These are phyloP conservation scores for Blastomyces percursus DNA, from an alignment of 2,329 filamentous ascomycete species.

Conservation along the genomic window DNA sequence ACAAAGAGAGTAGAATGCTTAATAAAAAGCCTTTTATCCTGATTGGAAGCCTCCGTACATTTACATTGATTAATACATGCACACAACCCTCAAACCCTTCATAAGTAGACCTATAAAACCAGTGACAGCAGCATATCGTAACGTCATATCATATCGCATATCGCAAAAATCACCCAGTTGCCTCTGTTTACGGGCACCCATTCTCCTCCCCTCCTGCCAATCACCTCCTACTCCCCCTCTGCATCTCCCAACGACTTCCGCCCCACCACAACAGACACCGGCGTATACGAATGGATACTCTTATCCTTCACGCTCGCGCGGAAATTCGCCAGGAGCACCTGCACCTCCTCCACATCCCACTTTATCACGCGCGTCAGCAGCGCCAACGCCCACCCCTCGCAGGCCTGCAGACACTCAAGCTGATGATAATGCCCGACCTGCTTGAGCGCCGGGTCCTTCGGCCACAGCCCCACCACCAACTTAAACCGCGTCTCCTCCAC, in stretches of 20 bases:
- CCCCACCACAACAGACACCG: constrained; percentile 29
- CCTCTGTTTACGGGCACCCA: background rate
- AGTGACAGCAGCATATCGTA: background rate
- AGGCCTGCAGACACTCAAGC: constrained; percentile 34
- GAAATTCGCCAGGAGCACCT: constrained; percentile 36
- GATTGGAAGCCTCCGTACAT: background rate
- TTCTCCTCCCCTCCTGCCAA: no score
- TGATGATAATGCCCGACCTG: constrained; percentile 40
- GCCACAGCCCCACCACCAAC: constrained; percentile 44
- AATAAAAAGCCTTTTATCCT: background rate
- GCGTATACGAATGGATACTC: constrained; percentile 32
- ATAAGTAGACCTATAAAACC: background rate
- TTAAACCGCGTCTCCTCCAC: constrained; percentile 43
- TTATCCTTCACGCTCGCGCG: constrained; percentile 30
- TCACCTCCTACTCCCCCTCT: background rate
- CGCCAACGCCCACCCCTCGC: constrained; percentile 35
- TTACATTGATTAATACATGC: background rate
- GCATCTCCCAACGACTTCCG: constrained; percentile 11
- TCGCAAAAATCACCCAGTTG: background rate
- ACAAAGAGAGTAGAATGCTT: background rate
- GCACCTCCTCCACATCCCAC: constrained; percentile 36
- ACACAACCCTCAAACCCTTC: background rate
- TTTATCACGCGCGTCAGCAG: constrained; percentile 27
- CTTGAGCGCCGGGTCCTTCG: constrained; percentile 37
- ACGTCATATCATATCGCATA: background rate